phyloP scores from a whole-genome alignment of 2,329 filamentous ascomycete genomes.

The Fusarium sp. region DNA sequence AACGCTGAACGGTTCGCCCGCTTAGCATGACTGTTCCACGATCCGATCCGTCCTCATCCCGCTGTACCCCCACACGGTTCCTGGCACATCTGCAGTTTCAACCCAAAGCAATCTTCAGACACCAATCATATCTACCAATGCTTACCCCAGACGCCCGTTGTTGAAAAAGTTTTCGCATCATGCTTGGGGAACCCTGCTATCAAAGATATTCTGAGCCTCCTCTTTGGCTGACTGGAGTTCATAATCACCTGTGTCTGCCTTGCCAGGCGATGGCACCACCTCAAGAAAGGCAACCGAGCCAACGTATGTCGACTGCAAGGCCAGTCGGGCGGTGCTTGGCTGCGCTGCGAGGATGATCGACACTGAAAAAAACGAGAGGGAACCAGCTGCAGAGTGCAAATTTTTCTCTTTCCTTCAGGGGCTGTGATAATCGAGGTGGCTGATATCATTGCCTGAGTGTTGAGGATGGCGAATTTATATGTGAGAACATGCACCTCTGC shows the following conservation, averaged over 20 bases:
- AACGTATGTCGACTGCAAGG: not conserved
- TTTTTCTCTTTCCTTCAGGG: constrained; percentile 14
- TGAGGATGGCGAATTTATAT: constrained; percentile 20
- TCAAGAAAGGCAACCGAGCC: constrained; percentile 34
- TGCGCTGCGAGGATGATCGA: constrained; percentile 18
- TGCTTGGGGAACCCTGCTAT: constrained; percentile 8
- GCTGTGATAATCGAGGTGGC: not conserved
- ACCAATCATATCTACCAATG: constrained; percentile 30
- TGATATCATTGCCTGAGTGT: not conserved
- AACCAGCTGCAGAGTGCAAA: constrained; percentile 38
- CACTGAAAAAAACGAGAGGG: constrained; percentile 19
- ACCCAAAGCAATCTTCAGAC: constrained; percentile 17
- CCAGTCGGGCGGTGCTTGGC: constrained; percentile 7
- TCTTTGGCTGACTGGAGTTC: constrained; percentile 8
- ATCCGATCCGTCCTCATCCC: constrained; percentile 25
- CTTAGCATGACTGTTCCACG: constrained; percentile 6
- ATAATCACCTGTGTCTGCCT: constrained; percentile 20
- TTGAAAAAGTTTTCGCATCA: constrained; percentile 34
- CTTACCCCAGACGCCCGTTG: constrained; percentile 37
- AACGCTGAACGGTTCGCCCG: constrained; percentile 24
- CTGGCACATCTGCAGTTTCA: constrained; percentile 20
- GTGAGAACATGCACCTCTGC: not conserved
- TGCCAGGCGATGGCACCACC: constrained; percentile 23
- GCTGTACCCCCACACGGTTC: constrained; percentile 22
- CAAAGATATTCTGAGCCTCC: not conserved